Conservation (phyloP, 1,284 basidiomycete species). For the Anthracocystis panici-leucophaei region DNA sequence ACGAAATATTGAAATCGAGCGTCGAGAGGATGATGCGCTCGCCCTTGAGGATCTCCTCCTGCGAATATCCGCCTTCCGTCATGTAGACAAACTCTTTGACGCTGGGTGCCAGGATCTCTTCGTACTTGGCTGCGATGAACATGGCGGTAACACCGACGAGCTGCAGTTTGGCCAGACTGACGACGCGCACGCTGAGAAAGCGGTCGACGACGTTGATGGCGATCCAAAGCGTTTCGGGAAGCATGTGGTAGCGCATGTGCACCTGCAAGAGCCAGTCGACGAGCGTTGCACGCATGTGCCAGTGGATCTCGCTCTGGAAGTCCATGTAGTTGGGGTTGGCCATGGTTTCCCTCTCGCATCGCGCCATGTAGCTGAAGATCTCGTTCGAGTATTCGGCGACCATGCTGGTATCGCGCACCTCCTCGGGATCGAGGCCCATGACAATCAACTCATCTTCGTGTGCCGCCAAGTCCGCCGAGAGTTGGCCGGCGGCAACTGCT, state of each 20-base stretch:
- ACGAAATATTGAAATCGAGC: conserved; percentile 92
- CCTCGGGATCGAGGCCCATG: conserved; percentile 71
- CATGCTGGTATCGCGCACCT: conserved; percentile 93
- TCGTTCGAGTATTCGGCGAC: conserved; percentile 97
- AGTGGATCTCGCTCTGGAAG: conserved; percentile 92
- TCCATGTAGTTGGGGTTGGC: conserved; percentile 94
- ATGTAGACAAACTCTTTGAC: conserved; percentile 74
- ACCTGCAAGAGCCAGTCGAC: conserved; percentile 76
- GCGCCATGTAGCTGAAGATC: conserved; percentile 93
- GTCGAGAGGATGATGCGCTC: conserved; percentile 87
- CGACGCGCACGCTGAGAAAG: conserved; percentile 76
- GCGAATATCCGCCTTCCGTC: conserved; percentile 86
- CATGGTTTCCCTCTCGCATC: conserved; percentile 82
- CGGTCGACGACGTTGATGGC: conserved; percentile 78
- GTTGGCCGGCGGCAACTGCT: conserved; percentile 55
- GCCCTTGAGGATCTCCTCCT: conserved; percentile 92
- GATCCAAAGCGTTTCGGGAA: conserved; percentile 78
- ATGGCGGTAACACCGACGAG: conserved; percentile 77
- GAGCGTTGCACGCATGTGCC: conserved; percentile 73
- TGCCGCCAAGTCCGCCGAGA: conserved; percentile 59
- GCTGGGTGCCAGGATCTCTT: conserved; percentile 68
- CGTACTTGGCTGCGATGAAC: conserved; percentile 78
- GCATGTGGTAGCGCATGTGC: conserved; percentile 77
- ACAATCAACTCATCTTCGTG: conserved; percentile 65
- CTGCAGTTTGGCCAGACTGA: conserved; percentile 76